Conservation (phyloP, 1,284 basidiomycete species). For the Coniferiporia weirii region DNA sequence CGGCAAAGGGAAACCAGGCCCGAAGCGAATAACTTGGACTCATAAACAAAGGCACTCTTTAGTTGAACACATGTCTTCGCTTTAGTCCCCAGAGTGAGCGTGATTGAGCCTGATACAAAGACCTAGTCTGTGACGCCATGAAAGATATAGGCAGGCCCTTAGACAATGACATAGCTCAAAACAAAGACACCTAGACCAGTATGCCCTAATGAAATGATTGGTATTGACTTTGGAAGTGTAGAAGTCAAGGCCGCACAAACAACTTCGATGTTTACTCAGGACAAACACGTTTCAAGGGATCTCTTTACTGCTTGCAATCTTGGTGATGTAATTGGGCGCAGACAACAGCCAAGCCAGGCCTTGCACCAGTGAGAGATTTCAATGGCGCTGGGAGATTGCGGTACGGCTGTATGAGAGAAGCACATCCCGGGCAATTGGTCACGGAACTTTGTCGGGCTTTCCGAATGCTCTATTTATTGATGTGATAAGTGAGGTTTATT, state of each 20-base stretch:
- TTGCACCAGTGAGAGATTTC: background rate
- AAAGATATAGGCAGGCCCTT: too few relatives aligned
- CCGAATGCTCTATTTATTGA: background rate
- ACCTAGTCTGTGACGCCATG: too few relatives aligned
- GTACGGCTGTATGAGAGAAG: background rate
- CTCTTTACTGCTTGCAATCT: background rate
- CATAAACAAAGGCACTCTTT: too few relatives aligned
- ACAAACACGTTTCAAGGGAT: background rate
- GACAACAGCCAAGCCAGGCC: background rate
- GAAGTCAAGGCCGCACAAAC: background rate
- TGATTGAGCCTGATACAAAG: too few relatives aligned
- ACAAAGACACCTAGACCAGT: background rate
- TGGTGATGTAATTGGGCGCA: background rate
- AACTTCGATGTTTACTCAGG: background rate
- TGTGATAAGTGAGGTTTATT: background rate
- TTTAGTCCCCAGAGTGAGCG: too few relatives aligned
- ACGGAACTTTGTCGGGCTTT: slow-evolving; percentile 10
- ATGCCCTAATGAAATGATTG: background rate
- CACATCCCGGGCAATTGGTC: background rate
- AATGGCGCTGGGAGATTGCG: background rate
- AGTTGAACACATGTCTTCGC: too few relatives aligned
- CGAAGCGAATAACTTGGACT: too few relatives aligned
- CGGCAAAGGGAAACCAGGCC: too few relatives aligned
- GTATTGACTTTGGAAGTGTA: background rate
- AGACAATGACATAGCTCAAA: too few relatives aligned